A percentile compares a stretch with the other conserved stretches of the same genome.
phyloP scores from a whole-genome alignment of 495 filamentous ascomycete genomes.

The Cenococcum geophilum region DNA sequence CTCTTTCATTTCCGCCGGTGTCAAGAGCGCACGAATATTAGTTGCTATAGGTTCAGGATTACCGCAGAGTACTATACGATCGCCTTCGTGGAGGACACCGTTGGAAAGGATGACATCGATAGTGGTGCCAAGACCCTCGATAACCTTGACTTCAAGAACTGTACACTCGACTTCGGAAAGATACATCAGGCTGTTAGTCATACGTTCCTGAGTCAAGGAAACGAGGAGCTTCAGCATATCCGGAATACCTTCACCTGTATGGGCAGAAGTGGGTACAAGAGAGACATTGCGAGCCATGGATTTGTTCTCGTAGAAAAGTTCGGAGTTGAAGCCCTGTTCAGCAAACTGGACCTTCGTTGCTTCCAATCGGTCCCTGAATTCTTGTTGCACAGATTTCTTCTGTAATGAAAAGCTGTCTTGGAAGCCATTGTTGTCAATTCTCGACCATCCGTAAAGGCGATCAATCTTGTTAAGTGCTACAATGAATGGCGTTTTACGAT shows the following conservation, averaged over 20 bases:
- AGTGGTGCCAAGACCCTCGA: conserved; percentile 96
- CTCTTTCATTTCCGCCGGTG: conserved; percentile 90
- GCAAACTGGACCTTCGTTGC: conserved; percentile 89
- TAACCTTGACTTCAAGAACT: conserved; percentile 97
- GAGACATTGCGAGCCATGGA: conserved; percentile 90
- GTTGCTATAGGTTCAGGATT: conserved; percentile 89
- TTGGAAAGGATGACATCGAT: conserved; percentile 98
- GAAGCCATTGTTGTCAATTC: conserved; percentile 97
- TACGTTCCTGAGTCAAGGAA: conserved; percentile 88
- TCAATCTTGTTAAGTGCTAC: conserved; percentile 99
- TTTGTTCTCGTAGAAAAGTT: conserved; percentile 96
- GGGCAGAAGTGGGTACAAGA: conserved; percentile 90
- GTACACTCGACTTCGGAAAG: conserved; percentile 96
- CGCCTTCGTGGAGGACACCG: conserved; percentile 90
- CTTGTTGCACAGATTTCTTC: conserved; percentile 88
- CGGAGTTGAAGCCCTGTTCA: conserved; percentile 96
- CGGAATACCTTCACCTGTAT: conserved; percentile 97
- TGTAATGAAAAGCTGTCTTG: conserved; percentile 83
- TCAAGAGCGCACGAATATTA: conserved; percentile 93
- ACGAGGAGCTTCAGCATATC: conserved; percentile 97
- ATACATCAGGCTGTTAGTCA: conserved; percentile 98
- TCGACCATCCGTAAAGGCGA: conserved; percentile 97
- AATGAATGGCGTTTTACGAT: conserved; percentile 95
- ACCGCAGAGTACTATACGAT: conserved; percentile 91
- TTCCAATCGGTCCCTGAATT: conserved; percentile 86